Percentiles rank a stretch among this genome's conserved stretches.
Conservation (phyloP, 331 rosid species). For the Arachis monticola region DNA sequence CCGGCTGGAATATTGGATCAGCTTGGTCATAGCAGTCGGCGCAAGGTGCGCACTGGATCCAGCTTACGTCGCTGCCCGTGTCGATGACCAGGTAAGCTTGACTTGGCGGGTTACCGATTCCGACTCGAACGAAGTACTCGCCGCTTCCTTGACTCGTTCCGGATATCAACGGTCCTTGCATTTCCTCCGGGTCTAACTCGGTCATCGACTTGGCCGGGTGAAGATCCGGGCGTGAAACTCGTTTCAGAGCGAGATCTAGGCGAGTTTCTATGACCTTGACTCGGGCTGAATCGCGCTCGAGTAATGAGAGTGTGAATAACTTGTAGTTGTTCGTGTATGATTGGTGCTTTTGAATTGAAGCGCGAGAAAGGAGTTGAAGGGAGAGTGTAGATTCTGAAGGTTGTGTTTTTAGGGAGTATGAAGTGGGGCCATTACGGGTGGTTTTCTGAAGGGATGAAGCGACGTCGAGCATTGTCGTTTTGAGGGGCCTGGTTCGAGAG, state of each 20-base stretch:
- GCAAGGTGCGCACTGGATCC: constrained; percentile 93
- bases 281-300: constrained; percentile 82
- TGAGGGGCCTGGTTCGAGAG: constrained; percentile 49
- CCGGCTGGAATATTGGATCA: constrained; percentile 80
- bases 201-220: constrained; percentile 24
- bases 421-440: constrained; percentile 27
- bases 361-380: constrained; percentile 61
- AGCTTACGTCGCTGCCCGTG: constrained; percentile 88
- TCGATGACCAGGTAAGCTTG: constrained; percentile 72
- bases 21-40: constrained; percentile 80
- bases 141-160: constrained; percentile 95
- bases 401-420: constrained; percentile 21
- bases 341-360: constrained; percentile 47
- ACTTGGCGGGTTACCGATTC: constrained; percentile 78
- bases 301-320: constrained; percentile 61
- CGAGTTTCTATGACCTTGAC: constrained; percentile 62
- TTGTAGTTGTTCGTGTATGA: constrained; percentile 53
- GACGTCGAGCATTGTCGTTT: constrained; percentile 64
- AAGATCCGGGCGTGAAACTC: constrained; percentile 54
- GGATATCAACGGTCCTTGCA: constrained; percentile 67
- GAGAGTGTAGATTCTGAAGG: constrained; percentile 39
- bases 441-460: constrained; percentile 52
- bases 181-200: constrained; percentile 34
- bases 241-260: constrained; percentile 52
- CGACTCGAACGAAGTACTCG: constrained; percentile 85